Evolutionary conservation across 176 grass and related monocot species (phyloP), one percentile per base, ranked within the genome.

Genomic region (Raddia distichophylla): DNA sequence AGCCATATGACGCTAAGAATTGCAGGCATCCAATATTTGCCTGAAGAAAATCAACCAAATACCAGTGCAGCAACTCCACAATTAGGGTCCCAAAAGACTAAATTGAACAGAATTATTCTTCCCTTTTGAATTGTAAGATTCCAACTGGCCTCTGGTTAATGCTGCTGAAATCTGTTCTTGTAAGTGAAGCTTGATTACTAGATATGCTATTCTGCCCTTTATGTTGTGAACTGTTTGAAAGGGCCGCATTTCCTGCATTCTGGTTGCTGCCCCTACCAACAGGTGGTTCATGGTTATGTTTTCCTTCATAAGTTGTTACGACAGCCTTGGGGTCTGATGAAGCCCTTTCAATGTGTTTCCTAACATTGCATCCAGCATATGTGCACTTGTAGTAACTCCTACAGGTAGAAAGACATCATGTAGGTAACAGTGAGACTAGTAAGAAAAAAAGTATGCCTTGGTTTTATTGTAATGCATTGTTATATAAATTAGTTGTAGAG

Each of bases 321-420:
- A 93, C 93, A 76, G 93, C 93, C 89, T 89, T 97, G 7, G 90
- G 93, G 50, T 97, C 93, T 32, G 88, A 87, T 1, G 93, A 93
- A 54, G 93, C 90, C 51, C 93, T 86, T 71, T 97, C 93, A 18
- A 97, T 97, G 80, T 97, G 93, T 78, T 97, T 97, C 84, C 93
- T 88, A 60, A 97, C 93, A 80, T 87, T 97, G 68, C 93, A 97
- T 47, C 80, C 90, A 77, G 78, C 80, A 80, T 82, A 93, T 32
- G 93, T 97, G 76, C 93, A 97, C 73, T 97, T 97, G 74, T 93
- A 97, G 82, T 97, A 97, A 78, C 93, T 97, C 90, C 93, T 97
- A 78, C 69, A 92, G 43, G 48, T 61, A 66, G 67, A 79, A 37
- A 71, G 72, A 63, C 9, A 84, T 81, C 71, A 65, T 74, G 44